A percentile compares a stretch with the other conserved stretches of the same genome.
phyloP scores from a whole-genome alignment of 345 rosid species.

The Camelina hispida region DNA sequence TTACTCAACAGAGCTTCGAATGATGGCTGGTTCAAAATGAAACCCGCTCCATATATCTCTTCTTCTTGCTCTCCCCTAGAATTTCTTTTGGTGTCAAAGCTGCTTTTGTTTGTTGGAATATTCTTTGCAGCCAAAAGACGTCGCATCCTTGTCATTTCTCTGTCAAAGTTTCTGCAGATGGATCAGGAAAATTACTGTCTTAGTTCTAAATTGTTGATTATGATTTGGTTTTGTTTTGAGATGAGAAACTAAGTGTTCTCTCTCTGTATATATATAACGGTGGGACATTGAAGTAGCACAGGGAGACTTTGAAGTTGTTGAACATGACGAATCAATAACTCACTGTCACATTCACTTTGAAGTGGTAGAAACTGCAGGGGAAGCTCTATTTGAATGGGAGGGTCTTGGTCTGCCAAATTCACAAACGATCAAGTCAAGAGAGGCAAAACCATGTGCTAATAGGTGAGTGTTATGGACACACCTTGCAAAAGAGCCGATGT shows the following conservation, averaged over 20 bases:
- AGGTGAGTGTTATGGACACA: conserved; percentile 3
- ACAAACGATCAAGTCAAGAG: conserved; percentile 5
- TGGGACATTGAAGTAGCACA: not conserved
- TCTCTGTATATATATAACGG: conserved; percentile 6
- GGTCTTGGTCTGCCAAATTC: conserved; percentile 3
- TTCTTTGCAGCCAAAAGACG: conserved; percentile 13
- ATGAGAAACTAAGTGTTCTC: not conserved
- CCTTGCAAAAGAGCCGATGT: not conserved
- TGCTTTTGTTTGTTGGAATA: conserved; percentile 1
- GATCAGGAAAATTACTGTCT: not conserved
- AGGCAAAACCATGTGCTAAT: conserved; percentile 21
- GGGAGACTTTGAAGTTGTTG: conserved; percentile 22
- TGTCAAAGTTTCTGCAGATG: conserved; percentile 8
- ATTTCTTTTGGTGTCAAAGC: conserved; percentile 43
- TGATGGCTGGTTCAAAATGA: conserved; percentile 45
- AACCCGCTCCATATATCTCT: conserved; percentile 49
- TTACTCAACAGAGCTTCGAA: conserved; percentile 49
- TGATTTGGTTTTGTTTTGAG: conserved; percentile 5
- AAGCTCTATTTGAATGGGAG: conserved; percentile 1
- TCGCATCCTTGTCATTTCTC: not conserved
- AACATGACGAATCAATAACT: not conserved
- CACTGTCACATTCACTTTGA: not conserved
- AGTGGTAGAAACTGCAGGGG: conserved; percentile 14
- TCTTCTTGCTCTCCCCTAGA: conserved; percentile 51
- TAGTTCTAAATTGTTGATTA: conserved; percentile 1